phyloP scores from a whole-genome alignment of 1,139 yeast genomes.

The Debaryomycetaceae sp. region DNA sequence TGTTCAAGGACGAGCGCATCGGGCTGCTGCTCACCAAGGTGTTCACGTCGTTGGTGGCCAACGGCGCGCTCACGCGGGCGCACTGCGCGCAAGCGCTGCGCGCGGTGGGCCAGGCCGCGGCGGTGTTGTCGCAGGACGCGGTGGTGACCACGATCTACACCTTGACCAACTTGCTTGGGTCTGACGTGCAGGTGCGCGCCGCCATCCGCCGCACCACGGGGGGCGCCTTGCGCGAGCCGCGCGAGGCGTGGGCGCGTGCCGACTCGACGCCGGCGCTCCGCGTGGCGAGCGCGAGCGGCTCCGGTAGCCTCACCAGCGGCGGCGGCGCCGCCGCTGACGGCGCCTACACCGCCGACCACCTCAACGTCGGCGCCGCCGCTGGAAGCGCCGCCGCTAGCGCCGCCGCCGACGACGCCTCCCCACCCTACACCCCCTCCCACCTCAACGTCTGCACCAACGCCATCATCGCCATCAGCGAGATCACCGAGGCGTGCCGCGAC shows the following conservation, averaged over 20 bases:
- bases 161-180: conserved; percentile 64
- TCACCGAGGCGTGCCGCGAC: conserved; percentile 67
- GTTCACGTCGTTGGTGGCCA: conserved; percentile 45
- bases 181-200: conserved; percentile 26
- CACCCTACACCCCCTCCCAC: conserved; percentile 22
- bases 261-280: conserved; percentile 1
- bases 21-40: conserved; percentile 47
- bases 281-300: conserved; percentile 1
- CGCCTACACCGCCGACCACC: not conserved
- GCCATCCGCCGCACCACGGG: conserved; percentile 21
- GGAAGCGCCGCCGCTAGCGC: conserved; percentile 1
- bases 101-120: conserved; percentile 43
- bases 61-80: conserved; percentile 31
- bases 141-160: conserved; percentile 86
- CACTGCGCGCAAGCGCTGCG: conserved; percentile 35
- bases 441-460: conserved; percentile 52
- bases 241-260: conserved; percentile 5
- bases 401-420: not conserved
- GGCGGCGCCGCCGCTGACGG: not conserved
- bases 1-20: conserved; percentile 39
- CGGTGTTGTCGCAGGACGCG: conserved; percentile 65
- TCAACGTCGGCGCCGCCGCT: not conserved
- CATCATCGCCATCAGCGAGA: conserved; percentile 65
- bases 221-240: conserved; percentile 9
- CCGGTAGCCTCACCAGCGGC: conserved; percentile 1